Conservation (phyloP, 1,284 basidiomycete species). For the Kwoniella shivajii region DNA sequence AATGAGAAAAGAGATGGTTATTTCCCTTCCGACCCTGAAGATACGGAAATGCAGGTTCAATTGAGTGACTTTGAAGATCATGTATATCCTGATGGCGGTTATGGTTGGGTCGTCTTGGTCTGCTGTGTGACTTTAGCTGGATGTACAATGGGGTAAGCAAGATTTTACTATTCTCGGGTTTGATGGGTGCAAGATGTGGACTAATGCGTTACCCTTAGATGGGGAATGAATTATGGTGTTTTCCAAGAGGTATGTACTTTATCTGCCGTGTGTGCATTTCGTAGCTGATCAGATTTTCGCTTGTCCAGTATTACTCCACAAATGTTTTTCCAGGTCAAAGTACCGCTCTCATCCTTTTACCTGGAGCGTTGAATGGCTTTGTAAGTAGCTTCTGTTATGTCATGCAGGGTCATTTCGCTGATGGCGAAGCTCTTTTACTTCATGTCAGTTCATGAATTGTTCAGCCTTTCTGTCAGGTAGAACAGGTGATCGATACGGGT, state of each 20-base stretch:
- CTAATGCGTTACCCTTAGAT: slow-evolving; percentile 18
- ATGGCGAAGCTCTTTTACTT: too few relatives aligned
- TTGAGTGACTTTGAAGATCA: slow-evolving; percentile 13
- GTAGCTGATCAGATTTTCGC: not conserved
- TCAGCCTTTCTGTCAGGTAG: slow-evolving; percentile 32
- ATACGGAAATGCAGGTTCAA: not conserved
- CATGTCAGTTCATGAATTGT: slow-evolving; percentile 15
- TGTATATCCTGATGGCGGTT: slow-evolving; percentile 40
- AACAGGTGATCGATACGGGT: slow-evolving; percentile 35
- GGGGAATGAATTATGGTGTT: slow-evolving; percentile 41
- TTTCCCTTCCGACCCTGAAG: not conserved
- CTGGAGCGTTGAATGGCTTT: slow-evolving; percentile 24
- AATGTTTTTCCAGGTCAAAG: slow-evolving; percentile 17
- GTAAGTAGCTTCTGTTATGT: slow-evolving; percentile 14
- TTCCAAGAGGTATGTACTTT: slow-evolving; percentile 35
- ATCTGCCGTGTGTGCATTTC: not conserved
- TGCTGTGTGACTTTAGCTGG: slow-evolving; percentile 37
- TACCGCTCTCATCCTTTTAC: slow-evolving; percentile 28
- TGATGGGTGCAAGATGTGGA: not conserved
- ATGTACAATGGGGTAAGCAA: slow-evolving; percentile 31
- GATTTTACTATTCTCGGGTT: not conserved
- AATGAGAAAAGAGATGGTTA: not conserved
- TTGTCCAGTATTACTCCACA: slow-evolving; percentile 30
- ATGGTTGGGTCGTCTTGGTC: slow-evolving; percentile 44
- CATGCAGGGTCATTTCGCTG: not conserved